Evolutionary conservation across 306 rosid genomes (phyloP).

Genomic region (Gynostemma pentaphyllum): DNA sequence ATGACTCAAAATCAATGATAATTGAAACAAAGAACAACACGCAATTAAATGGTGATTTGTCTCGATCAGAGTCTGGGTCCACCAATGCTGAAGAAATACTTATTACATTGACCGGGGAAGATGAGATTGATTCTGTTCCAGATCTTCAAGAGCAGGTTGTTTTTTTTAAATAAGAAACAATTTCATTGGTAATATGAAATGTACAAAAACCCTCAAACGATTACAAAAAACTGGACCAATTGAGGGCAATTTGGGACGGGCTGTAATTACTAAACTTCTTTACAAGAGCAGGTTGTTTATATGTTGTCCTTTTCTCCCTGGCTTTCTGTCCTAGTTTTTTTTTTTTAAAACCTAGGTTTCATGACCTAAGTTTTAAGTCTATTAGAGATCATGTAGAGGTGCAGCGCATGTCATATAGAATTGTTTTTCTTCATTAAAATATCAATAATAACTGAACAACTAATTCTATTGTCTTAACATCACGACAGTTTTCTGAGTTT

Average conservation of each 20-base stretch:
- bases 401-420: too few relatives aligned
- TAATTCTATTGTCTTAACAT: neutral
- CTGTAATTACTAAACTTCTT: too few relatives aligned
- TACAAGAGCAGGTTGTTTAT: slow-evolving; percentile 50
- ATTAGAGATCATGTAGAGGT: neutral
- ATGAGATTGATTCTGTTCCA: slow-evolving; percentile 64
- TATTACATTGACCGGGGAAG: slow-evolving; percentile 67
- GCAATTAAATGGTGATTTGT: slow-evolving; percentile 43
- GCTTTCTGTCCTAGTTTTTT: neutral
- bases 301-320: slow-evolving; percentile 1
- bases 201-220: too few relatives aligned
- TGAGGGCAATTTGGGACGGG: too few relatives aligned
- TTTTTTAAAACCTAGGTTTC: neutral
- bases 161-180: too few relatives aligned
- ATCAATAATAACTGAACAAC: neutral
- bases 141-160: slow-evolving; percentile 87
- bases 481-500: neutral
- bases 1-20: slow-evolving; percentile 43
- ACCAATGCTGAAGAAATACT: slow-evolving; percentile 74
- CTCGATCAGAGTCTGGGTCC: slow-evolving; percentile 73
- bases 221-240: too few relatives aligned
- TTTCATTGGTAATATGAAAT: too few relatives aligned
- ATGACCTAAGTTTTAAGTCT: neutral
- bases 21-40: slow-evolving; percentile 35
- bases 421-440: neutral